A percentile compares a stretch with the other conserved stretches of the same genome.
phyloP scores from a whole-genome alignment of 768 basidiomycete species.

The Suillus brevipes region DNA sequence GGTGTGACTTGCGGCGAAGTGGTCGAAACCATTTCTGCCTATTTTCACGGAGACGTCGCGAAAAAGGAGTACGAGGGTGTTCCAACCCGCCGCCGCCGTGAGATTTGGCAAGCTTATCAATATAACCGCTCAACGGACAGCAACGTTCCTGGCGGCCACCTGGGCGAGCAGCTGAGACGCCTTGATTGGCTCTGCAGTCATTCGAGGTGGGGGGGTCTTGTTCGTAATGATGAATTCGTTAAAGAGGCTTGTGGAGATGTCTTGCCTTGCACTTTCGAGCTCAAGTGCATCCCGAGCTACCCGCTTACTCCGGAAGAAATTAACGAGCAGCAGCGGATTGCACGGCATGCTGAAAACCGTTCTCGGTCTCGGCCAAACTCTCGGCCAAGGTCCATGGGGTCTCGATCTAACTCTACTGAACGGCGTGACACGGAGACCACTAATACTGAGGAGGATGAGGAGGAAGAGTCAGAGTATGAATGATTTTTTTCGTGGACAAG shows the following conservation, averaged over 20 bases:
- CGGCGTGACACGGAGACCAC: not conserved
- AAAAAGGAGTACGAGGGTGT: conserved; percentile 54
- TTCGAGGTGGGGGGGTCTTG: conserved; percentile 66
- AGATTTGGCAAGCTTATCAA: conserved; percentile 54
- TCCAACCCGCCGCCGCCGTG: conserved; percentile 34
- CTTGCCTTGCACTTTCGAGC: conserved; percentile 59
- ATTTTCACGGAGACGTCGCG: conserved; percentile 51
- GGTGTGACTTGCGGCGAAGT: conserved; percentile 73
- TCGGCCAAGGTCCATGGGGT: conserved; percentile 1
- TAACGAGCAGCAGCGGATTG: conserved; percentile 41
- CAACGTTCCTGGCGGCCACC: conserved; percentile 68
- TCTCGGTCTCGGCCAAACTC: conserved; percentile 7
- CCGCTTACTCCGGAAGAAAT: conserved; percentile 51
- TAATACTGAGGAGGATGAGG: conserved; percentile 11
- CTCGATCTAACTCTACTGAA: conserved; percentile 9
- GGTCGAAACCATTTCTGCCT: conserved; percentile 51
- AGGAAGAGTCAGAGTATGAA: conserved; percentile 13
- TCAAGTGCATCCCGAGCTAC: conserved; percentile 51
- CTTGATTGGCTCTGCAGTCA: conserved; percentile 64
- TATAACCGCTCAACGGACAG: conserved; percentile 64
- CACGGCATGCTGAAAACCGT: conserved; percentile 20
- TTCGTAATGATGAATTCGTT: conserved; percentile 44
- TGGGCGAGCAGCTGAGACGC: conserved; percentile 62
- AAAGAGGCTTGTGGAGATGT: conserved; percentile 45
- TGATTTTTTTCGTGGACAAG: not conserved